Conservation (phyloP, 768 basidiomycete species). For the Leccinum obscurum region DNA sequence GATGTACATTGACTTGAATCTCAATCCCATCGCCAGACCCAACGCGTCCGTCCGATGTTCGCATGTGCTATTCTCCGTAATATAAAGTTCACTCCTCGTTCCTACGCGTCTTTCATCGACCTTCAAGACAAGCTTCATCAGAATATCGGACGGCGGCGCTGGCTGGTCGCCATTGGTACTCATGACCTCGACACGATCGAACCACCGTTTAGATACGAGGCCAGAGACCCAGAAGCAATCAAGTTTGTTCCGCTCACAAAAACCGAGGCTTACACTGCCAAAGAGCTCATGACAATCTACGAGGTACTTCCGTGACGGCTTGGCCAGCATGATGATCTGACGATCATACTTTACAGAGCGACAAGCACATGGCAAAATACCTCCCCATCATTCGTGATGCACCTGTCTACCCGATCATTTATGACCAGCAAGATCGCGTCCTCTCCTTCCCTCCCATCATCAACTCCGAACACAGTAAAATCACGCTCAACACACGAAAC, state of each 20-base stretch:
- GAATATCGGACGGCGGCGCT: constrained; percentile 87
- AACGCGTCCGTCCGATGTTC: constrained; percentile 85
- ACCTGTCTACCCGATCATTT: constrained; percentile 97
- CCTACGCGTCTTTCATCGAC: constrained; percentile 97
- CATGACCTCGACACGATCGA: constrained; percentile 92
- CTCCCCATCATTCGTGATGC: constrained; percentile 93
- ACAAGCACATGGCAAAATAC: constrained; percentile 88
- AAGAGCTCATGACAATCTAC: constrained; percentile 90
- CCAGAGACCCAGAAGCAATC: constrained; percentile 80
- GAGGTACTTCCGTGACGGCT: constrained; percentile 56
- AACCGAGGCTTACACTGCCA: constrained; percentile 74
- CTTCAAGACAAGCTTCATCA: constrained; percentile 99
- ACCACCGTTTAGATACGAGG: constrained; percentile 87
- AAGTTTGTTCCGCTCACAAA: constrained; percentile 89
- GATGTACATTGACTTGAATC: not conserved
- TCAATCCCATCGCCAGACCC: constrained; percentile 51
- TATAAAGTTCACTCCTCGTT: constrained; percentile 81
- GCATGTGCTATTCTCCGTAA: constrained; percentile 90
- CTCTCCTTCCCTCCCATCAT: constrained; percentile 98
- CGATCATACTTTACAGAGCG: constrained; percentile 52
- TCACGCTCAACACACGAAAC: constrained; percentile 89
- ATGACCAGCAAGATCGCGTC: constrained; percentile 84
- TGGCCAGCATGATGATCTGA: not conserved
- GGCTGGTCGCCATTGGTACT: constrained; percentile 94
- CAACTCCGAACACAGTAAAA: constrained; percentile 97